phyloP scores from a whole-genome alignment of 805 yeast genomes.

The Brettanomyces sp. region DNA sequence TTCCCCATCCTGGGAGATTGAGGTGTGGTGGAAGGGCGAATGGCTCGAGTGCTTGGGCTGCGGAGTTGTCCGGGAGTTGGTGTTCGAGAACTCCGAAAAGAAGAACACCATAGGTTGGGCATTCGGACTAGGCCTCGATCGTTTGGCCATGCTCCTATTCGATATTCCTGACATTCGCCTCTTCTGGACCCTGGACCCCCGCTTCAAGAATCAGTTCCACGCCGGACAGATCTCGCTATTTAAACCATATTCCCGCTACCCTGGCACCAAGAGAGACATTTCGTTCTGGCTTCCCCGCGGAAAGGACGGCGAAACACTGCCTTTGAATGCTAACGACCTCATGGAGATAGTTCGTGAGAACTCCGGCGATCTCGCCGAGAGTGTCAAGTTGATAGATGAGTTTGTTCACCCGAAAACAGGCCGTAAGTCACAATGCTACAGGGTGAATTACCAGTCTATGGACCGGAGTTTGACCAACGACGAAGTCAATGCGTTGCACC shows the following conservation, averaged over 20 bases:
- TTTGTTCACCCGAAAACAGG: slow-evolving; percentile 80
- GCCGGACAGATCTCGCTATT: slow-evolving; percentile 61
- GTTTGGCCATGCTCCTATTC: slow-evolving; percentile 91
- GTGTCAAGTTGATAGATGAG: slow-evolving; percentile 70
- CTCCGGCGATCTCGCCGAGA: slow-evolving; percentile 86
- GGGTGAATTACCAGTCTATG: slow-evolving; percentile 92
- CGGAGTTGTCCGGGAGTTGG: slow-evolving; percentile 79
- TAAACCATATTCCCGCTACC: slow-evolving; percentile 84
- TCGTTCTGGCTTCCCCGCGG: slow-evolving; percentile 76
- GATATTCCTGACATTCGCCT: slow-evolving; percentile 92
- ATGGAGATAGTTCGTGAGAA: slow-evolving; percentile 84
- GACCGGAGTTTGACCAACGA: slow-evolving; percentile 81
- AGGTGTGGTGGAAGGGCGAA: slow-evolving; percentile 97
- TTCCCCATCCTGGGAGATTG: slow-evolving; percentile 96
- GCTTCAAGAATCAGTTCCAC: slow-evolving; percentile 67
- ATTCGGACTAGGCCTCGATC: slow-evolving; percentile 89
- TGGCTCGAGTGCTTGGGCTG: slow-evolving; percentile 98
- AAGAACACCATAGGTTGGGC: slow-evolving; percentile 81
- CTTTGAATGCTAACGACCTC: slow-evolving; percentile 76
- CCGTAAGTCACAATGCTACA: slow-evolving; percentile 70
- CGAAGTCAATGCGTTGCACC: slow-evolving; percentile 72
- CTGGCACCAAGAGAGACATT: slow-evolving; percentile 77
- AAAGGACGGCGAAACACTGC: slow-evolving; percentile 9
- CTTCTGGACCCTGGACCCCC: slow-evolving; percentile 79
- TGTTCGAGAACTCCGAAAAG: slow-evolving; percentile 63